These are phyloP conservation scores for Chrysoporthe austroafricana DNA, from an alignment of 2,329 filamentous ascomycete genomes.

Conservation along the genomic window DNA sequence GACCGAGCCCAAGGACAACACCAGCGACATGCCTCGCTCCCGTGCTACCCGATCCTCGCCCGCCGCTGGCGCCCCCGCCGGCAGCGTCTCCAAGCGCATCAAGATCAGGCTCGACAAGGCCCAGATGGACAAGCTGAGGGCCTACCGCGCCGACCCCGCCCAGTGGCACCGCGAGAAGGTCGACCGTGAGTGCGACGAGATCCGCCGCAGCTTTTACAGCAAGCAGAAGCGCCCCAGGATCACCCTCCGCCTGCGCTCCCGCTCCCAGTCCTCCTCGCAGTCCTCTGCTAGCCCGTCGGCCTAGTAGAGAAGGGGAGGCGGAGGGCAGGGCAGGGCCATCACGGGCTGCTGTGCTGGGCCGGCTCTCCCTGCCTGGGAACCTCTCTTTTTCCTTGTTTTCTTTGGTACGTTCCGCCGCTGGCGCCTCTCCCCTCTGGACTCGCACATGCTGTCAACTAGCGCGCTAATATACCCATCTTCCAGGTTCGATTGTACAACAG, in stretches of 20 bases:
- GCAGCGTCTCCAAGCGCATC: neutral
- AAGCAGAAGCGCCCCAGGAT: neutral
- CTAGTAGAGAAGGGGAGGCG: neutral
- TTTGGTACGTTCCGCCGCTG: too few species aligned
- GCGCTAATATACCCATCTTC: too few species aligned
- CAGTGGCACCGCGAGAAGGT: conserved; percentile 1
- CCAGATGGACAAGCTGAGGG: neutral
- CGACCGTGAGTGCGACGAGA: conserved; percentile 2
- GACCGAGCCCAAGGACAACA: neutral
- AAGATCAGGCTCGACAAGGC: neutral
- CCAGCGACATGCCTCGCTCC: neutral
- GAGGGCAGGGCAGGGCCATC: too few species aligned
- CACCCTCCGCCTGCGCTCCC: neutral
- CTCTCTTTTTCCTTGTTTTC: too few species aligned
- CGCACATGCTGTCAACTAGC: too few species aligned
- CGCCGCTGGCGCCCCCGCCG: neutral
- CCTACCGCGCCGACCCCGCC: neutral
- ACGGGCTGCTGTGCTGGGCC: too few species aligned
- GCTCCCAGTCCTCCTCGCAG: neutral
- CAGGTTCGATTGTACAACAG: too few species aligned
- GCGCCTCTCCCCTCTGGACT: too few species aligned
- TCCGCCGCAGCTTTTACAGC: neutral
- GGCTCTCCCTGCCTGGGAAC: too few species aligned
- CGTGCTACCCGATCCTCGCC: neutral
- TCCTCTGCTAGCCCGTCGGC: neutral